Evolutionary conservation across 2,329 filamentous ascomycete species (phyloP), one percentile per base, ranked within the genome.

Genomic region (Pseudopithomyces maydicus): DNA sequence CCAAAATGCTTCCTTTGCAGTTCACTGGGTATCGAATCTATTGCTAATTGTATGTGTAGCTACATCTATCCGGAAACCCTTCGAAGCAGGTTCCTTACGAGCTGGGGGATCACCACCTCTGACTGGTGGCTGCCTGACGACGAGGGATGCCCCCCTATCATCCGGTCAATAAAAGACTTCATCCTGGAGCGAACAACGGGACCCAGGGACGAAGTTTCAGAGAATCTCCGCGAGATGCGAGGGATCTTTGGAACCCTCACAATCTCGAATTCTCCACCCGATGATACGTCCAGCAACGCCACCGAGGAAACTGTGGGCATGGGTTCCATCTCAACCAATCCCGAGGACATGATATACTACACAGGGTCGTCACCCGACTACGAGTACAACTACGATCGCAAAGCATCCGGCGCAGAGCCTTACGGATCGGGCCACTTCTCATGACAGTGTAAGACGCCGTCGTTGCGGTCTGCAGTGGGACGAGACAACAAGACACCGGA

Each of bases 71-170:
- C 93, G 1, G 80, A 86, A 29, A 85, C 85, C 12, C 88, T 94
- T 66, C 89, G 94, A 56, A 81, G 79, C 32, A 88, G 88, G 63
- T 89, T 98, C 84, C 87, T 90, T 32, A 84, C 90, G 45, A 75
- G 91, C 22, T 97, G 95, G 82, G 81, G 84, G 57, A 85, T 91
- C 14, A 86, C 88, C 19, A 86, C 92, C 52, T 85, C 85, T 43
- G 83, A 88, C 55, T 97, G 92, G 91, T 99, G 95, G 95, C 84
- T 97, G 2, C 91, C 92, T 2, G 85, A 95, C 72, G 86, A 91
- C 60, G 90, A 94, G 78, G 87, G 85, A 1, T 90, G 90, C 67
- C 88, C 85, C 11, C 84, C 85, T 0, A 85, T 96, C 41, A 82
- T 97, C 52, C 88, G 88, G 50, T 89, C 85, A 52, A 88, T 97